These are phyloP conservation scores for Candida sp. DNA, from an alignment of 1,139 yeast genomes.

Conservation along the genomic window DNA sequence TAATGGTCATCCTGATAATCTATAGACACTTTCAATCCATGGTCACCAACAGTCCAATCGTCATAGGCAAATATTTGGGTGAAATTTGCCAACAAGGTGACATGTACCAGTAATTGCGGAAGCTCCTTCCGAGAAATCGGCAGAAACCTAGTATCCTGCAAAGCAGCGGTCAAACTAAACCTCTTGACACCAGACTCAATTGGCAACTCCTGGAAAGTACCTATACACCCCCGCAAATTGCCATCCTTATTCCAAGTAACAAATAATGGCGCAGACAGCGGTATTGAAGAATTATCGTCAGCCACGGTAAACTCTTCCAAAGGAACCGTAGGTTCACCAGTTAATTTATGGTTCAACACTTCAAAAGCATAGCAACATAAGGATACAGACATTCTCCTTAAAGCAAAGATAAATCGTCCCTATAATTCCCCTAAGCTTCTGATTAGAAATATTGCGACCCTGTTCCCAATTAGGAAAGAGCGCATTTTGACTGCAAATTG, in stretches of 20 bases:
- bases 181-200: conserved; percentile 56
- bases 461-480: not conserved
- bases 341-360: conserved; percentile 20
- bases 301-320: conserved; percentile 11
- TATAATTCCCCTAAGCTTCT: not conserved
- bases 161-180: conserved; percentile 66
- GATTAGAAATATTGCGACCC: not conserved
- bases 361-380: conserved; percentile 41
- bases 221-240: conserved; percentile 85
- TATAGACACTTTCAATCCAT: conserved; percentile 71
- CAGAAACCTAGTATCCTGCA: conserved; percentile 73
- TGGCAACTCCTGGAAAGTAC: conserved; percentile 58
- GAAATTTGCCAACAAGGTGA: conserved; percentile 67
- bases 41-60: conserved; percentile 81
- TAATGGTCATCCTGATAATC: conserved; percentile 25
- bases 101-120: conserved; percentile 38
- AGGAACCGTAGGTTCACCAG: conserved; percentile 12
- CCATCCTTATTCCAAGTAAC: conserved; percentile 76
- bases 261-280: conserved; percentile 58
- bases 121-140: conserved; percentile 63
- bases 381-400: conserved; percentile 23
- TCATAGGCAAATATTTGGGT: conserved; percentile 44
- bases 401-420: not conserved
- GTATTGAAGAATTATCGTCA: conserved; percentile 26
- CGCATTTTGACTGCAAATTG: not conserved